Conservation (phyloP, 805 yeast species). For the Lachancea mirantina region DNA sequence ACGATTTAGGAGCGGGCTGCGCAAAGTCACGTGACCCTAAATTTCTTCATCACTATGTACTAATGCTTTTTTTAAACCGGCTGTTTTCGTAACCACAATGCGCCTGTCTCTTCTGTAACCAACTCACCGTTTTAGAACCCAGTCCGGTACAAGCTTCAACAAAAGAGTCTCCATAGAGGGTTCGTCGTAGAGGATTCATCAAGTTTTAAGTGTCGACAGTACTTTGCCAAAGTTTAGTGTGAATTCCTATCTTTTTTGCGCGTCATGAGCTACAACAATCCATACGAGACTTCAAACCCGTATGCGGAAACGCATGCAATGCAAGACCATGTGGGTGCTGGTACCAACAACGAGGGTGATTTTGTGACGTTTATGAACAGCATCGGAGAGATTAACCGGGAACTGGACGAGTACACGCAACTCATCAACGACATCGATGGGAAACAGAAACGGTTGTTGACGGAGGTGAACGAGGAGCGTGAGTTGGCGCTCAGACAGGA, state of each 20-base stretch:
- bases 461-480: constrained; percentile 65
- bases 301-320: constrained; percentile 19
- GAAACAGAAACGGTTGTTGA: constrained; percentile 62
- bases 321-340: constrained; percentile 14
- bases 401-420: constrained; percentile 62
- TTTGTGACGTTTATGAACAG: constrained; percentile 62
- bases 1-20: too few relatives aligned
- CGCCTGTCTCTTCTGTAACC: too few relatives aligned
- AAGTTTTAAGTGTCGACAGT: too few relatives aligned
- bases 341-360: constrained; percentile 35
- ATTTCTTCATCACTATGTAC: too few relatives aligned
- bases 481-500: constrained; percentile 64
- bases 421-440: constrained; percentile 62
- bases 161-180: too few relatives aligned
- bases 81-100: too few relatives aligned
- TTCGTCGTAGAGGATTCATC: too few relatives aligned
- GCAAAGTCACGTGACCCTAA: too few relatives aligned
- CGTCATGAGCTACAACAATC: constrained; percentile 30
- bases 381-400: constrained; percentile 59
- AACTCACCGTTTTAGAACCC: too few relatives aligned
- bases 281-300: constrained; percentile 21
- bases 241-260: neutral
- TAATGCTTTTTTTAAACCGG: too few relatives aligned
- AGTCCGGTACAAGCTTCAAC: too few relatives aligned
- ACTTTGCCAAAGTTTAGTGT: too few relatives aligned